These are phyloP conservation scores for Penicillium brevicompactum DNA, from an alignment of 2,329 filamentous ascomycete genomes.

Conservation along the genomic window DNA sequence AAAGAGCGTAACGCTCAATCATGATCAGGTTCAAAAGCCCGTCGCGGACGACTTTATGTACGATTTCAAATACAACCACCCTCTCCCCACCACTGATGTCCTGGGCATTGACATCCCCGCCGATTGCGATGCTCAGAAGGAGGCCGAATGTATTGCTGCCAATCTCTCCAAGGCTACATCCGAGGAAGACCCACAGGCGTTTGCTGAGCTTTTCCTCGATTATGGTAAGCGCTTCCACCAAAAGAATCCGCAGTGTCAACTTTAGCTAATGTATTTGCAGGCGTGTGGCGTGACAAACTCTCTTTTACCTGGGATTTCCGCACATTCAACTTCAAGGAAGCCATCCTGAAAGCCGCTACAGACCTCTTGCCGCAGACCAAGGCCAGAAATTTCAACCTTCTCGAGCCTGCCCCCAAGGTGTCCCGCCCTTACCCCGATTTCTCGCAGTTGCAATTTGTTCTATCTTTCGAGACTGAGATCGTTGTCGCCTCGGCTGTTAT, in stretches of 20 bases:
- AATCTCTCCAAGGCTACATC: constrained; percentile 18
- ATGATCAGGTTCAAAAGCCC: constrained; percentile 20
- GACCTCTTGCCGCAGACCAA: constrained; percentile 35
- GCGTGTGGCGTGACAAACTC: constrained; percentile 42
- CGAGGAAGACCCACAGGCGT: constrained; percentile 21
- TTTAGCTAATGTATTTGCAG: constrained; percentile 17
- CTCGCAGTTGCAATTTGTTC: constrained; percentile 32
- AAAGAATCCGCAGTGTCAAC: not conserved
- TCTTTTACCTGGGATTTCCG: constrained; percentile 41
- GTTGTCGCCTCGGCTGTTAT: constrained; percentile 30
- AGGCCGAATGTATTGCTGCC: constrained; percentile 9
- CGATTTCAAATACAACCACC: constrained; percentile 45
- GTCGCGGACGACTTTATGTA: constrained; percentile 47
- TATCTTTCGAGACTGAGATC: constrained; percentile 36
- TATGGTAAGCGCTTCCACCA: constrained; percentile 19
- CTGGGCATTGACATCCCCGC: constrained; percentile 32
- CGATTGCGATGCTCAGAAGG: constrained; percentile 21
- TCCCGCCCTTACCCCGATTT: constrained; percentile 32
- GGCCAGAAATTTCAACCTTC: constrained; percentile 29
- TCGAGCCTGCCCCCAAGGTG: constrained; percentile 24
- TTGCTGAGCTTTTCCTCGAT: constrained; percentile 30
- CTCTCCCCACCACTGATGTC: constrained; percentile 34
- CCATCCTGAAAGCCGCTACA: constrained; percentile 35
- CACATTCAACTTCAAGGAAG: constrained; percentile 36
- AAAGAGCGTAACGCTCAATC: constrained; percentile 4